These are phyloP conservation scores for Lithohypha guttulata DNA, from an alignment of 2,329 filamentous ascomycete genomes.

Conservation along the genomic window DNA sequence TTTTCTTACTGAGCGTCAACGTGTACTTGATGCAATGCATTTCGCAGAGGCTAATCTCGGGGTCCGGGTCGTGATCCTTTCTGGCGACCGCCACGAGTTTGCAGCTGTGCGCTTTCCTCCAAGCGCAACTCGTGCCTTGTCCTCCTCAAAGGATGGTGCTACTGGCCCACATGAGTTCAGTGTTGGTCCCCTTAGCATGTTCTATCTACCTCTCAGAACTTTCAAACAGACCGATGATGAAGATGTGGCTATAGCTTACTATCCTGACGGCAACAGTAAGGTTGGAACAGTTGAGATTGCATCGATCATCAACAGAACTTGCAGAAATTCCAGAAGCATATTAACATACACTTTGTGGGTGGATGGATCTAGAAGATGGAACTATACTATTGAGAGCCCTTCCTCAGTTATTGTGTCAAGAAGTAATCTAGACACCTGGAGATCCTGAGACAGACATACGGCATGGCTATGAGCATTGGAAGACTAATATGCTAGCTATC, in stretches of 20 bases:
- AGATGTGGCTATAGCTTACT: constrained; percentile 75
- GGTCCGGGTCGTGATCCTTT: constrained; percentile 70
- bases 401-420: no score
- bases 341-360: constrained; percentile 74
- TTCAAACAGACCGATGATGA: constrained; percentile 72
- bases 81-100: constrained; percentile 93
- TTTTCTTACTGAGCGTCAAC: constrained; percentile 68
- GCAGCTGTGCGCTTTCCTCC: constrained; percentile 68
- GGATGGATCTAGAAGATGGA: constrained; percentile 72
- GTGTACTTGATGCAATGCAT: constrained; percentile 86
- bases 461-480: no score
- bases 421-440: no score
- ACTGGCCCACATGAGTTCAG: constrained; percentile 72
- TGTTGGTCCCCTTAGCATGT: constrained; percentile 83
- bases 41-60: constrained; percentile 60
- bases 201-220: constrained; percentile 74
- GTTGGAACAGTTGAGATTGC: constrained; percentile 76
- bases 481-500: no score
- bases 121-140: constrained; percentile 21
- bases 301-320: constrained; percentile 35
- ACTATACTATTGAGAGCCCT: constrained; percentile 32
- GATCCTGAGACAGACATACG: no score
- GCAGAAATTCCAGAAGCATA: constrained; percentile 40
- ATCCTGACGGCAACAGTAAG: constrained; percentile 75
- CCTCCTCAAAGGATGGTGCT: not conserved